Percentiles rank a stretch among this genome's conserved stretches.
These are phyloP conservation scores for Diaporthe humulicola DNA, from an alignment of 2,329 filamentous ascomycete genomes.

Conservation along the genomic window DNA sequence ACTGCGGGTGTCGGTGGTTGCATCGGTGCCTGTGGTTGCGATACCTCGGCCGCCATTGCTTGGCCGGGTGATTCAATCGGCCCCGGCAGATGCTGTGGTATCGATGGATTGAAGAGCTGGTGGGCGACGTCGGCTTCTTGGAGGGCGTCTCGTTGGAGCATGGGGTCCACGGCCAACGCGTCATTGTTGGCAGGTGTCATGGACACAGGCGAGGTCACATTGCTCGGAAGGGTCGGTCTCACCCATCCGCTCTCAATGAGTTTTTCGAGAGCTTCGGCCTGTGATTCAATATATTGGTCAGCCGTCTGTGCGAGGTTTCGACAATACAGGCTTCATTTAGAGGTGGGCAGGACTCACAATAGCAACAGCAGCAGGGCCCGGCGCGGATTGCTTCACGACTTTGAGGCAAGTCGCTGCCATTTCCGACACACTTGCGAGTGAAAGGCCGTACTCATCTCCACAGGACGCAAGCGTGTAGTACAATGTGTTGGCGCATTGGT, in stretches of 20 bases:
- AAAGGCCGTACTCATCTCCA: slow-evolving; percentile 58
- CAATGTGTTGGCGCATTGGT: slow-evolving; percentile 67
- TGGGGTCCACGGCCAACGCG: slow-evolving; percentile 37
- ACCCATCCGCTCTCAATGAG: slow-evolving; percentile 59
- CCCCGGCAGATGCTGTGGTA: slow-evolving; percentile 34
- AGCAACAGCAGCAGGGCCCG: slow-evolving; percentile 63
- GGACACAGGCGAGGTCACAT: slow-evolving; percentile 34
- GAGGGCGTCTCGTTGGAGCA: slow-evolving; percentile 40
- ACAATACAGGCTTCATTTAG: background rate
- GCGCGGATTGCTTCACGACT: slow-evolving; percentile 64
- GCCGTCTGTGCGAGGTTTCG: background rate
- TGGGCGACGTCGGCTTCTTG: slow-evolving; percentile 40
- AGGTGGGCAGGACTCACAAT: slow-evolving; percentile 53
- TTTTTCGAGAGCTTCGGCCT: slow-evolving; percentile 63
- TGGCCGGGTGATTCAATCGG: slow-evolving; percentile 33
- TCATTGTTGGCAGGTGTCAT: slow-evolving; percentile 34
- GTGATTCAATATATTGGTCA: slow-evolving; percentile 28
- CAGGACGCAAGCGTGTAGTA: slow-evolving; percentile 64
- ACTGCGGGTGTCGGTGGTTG: slow-evolving; percentile 34
- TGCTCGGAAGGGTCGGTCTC: slow-evolving; percentile 47
- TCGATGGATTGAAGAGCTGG: slow-evolving; percentile 39
- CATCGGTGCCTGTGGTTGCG: slow-evolving; percentile 38
- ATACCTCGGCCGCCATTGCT: slow-evolving; percentile 42
- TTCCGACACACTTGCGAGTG: slow-evolving; percentile 61
- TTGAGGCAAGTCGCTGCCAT: slow-evolving; percentile 64